Evolutionary conservation across 2,329 filamentous ascomycete genomes (phyloP).

Genomic region (Pseudofabraea citricarpa): DNA sequence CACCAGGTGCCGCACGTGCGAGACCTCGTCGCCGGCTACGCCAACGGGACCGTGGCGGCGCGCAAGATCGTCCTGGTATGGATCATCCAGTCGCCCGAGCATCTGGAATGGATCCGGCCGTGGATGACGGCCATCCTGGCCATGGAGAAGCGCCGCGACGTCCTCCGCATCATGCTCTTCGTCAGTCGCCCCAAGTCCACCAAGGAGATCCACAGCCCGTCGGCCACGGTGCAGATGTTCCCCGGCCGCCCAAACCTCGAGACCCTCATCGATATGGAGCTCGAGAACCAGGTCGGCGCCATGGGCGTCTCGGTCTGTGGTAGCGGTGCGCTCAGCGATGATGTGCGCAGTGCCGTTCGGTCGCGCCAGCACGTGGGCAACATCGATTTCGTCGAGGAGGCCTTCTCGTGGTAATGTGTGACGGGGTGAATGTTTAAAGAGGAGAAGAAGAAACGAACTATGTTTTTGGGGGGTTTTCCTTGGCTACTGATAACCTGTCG

Average conservation of each 20-base stretch:
- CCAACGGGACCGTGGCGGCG: conserved; percentile 64
- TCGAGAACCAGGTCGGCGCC: conserved; percentile 68
- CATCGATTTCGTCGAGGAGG: conserved; percentile 76
- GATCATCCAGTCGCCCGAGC: conserved; percentile 75
- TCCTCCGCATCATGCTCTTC: conserved; percentile 73
- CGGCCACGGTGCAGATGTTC: conserved; percentile 78
- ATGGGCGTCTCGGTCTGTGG: conserved; percentile 74
- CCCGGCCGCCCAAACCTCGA: conserved; percentile 72
- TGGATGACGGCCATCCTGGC: conserved; percentile 79
- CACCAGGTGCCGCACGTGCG: conserved; percentile 73
- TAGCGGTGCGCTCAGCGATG: conserved; percentile 68
- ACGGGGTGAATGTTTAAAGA: too few relatives aligned
- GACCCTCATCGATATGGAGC: conserved; percentile 67
- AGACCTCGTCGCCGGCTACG: conserved; percentile 64
- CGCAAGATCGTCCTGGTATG: conserved; percentile 71
- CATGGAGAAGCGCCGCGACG: conserved; percentile 69
- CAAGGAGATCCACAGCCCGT: conserved; percentile 77
- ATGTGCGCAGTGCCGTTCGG: conserved; percentile 65
- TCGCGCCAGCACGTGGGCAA: conserved; percentile 58
- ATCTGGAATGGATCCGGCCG: conserved; percentile 76
- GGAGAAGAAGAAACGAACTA: too few relatives aligned
- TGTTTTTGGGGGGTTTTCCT: background rate
- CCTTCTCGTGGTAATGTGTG: conserved; percentile 68
- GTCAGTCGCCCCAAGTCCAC: conserved; percentile 70
- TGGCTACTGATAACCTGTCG: background rate